A percentile compares a stretch with the other conserved stretches of the same genome.
phyloP scores from a whole-genome alignment of 495 filamentous ascomycete species.

The Hypoxylon perforatum region DNA sequence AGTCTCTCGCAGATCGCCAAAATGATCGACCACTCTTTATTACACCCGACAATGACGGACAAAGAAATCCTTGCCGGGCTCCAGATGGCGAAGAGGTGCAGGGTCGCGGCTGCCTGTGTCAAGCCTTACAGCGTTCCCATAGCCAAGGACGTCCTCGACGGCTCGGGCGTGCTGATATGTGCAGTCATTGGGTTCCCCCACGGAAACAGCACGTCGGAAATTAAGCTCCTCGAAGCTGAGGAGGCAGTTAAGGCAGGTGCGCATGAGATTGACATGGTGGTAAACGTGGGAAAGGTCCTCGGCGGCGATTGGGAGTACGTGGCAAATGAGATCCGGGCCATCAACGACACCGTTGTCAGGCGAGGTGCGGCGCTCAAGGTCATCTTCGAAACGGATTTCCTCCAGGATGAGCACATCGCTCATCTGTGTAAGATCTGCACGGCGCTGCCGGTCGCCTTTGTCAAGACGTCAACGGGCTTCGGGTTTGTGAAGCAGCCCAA shows the following conservation, averaged over 20 bases:
- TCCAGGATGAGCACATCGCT: conserved; percentile 57
- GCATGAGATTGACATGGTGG: conserved; percentile 68
- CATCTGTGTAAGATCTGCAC: conserved; percentile 64
- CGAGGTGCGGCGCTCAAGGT: conserved; percentile 63
- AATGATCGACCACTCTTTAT: conserved; percentile 69
- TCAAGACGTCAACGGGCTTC: conserved; percentile 69
- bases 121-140: conserved; percentile 66
- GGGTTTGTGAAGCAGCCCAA: conserved; percentile 66
- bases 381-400: conserved; percentile 69
- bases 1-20: conserved; percentile 65
- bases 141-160: conserved; percentile 58
- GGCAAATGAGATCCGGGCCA: conserved; percentile 56
- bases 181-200: conserved; percentile 69
- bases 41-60: conserved; percentile 71
- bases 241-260: conserved; percentile 61
- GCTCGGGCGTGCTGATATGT: conserved; percentile 62
- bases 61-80: conserved; percentile 62
- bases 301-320: conserved; percentile 67
- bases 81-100: conserved; percentile 54
- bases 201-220: conserved; percentile 64
- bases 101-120: conserved; percentile 66
- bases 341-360: conserved; percentile 59
- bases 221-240: conserved; percentile 63
- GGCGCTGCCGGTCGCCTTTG: conserved; percentile 59
- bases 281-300: conserved; percentile 68